Base-by-base conservation (phyloP, 306 rosid species). In the Notholithocarpus densiflorus region DNA sequence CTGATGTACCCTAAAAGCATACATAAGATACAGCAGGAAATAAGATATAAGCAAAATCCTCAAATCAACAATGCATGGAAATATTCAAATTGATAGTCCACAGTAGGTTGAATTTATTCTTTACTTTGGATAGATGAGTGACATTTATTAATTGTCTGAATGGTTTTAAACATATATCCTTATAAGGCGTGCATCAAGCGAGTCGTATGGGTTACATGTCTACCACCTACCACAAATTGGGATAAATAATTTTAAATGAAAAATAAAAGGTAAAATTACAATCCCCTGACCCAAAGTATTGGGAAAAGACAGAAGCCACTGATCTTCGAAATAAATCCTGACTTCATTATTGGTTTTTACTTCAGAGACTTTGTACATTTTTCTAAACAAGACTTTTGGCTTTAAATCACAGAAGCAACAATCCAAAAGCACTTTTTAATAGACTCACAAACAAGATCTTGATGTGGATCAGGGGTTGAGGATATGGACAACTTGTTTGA, bases 1-100 rank as follows among this genome's bases (percentile, higher is more conserved):
- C 89, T 62, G 74, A 93, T 84, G 83, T 91, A 93, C 21, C 92
- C 88, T 76, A 76, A 37, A 43, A 43, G 27, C 29, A 72, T 9
- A 52, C 7, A 13, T 52, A 72, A 53, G 21, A 43, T n/a, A 70
- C 55, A 40, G 19, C 56, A 66, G 37, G 61, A 72, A 26, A 72
- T 72, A 69, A 57, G 64, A 31, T 4, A 48, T 23, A 52, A 45
- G 54, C 32, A 70, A 74, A 71, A 17, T 72, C 73, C 75, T 21
- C 14, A 51, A 78, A 43, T 78, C 20, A 76, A 24, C 62, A 75
- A 55, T 45, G 82, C 74, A 14, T 45, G 71, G 81, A 75, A 29
- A 20, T 34, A 78, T 18, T 61, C 17, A 64, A 64, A 64, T 6
- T 48, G 53, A 64, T 64, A 64, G 18, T 7, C 31, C 70, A 64